Conservation (phyloP, 257 asterid species). For the Leptodermis oblonga region DNA sequence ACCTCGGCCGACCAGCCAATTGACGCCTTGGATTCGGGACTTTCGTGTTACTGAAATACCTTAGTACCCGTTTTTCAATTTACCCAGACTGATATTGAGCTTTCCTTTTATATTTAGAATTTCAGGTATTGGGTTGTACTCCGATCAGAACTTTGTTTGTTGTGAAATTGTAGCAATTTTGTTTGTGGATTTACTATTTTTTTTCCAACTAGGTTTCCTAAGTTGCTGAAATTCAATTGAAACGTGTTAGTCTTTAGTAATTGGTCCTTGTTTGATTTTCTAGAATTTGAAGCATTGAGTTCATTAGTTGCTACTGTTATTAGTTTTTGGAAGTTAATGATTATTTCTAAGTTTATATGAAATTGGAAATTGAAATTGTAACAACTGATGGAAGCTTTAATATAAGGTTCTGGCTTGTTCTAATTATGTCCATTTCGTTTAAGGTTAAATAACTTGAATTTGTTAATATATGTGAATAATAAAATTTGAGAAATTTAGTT, state of each 20-base stretch:
- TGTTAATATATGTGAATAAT: background rate
- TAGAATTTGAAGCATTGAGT: no score
- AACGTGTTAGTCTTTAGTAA: no score
- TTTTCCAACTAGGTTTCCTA: background rate
- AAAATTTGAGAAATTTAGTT: background rate
- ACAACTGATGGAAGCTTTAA: background rate
- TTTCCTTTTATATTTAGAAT: background rate
- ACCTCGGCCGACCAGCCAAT: constrained; percentile 22
- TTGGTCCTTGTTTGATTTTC: no score
- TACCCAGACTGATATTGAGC: background rate
- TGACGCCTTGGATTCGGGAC: constrained; percentile 42
- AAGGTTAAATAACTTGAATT: background rate
- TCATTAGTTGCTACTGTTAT: background rate
- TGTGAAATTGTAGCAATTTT: background rate
- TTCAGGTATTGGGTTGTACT: background rate
- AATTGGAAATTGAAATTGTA: background rate
- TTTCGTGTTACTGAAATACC: constrained; percentile 35
- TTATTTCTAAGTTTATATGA: background rate
- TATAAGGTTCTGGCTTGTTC: background rate
- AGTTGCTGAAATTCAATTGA: background rate
- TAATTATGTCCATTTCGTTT: background rate
- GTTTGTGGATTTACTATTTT: no score
- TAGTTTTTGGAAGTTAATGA: background rate
- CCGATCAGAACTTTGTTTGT: background rate
- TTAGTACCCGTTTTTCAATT: constrained; percentile 20